Evolutionary conservation across 371 early-diverging fungal genomes (phyloP).

Genomic region (Vittaforma corneae): DNA sequence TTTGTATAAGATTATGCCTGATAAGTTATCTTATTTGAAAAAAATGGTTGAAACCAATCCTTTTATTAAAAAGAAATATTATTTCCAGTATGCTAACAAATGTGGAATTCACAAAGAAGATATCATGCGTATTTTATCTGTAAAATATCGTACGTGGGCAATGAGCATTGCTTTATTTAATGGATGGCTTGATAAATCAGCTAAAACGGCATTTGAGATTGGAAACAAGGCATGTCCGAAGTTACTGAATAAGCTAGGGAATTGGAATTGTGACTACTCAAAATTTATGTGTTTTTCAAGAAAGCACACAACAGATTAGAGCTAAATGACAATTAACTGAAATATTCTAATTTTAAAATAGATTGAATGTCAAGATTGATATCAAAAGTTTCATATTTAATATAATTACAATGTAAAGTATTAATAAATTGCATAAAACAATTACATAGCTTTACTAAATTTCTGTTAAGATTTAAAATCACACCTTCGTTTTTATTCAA

Average conservation of each 20-base stretch:
- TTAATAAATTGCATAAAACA: neutral
- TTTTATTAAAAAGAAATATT: conserved; percentile 7
- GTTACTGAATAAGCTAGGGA: no score
- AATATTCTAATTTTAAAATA: no score
- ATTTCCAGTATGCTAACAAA: conserved; percentile 3
- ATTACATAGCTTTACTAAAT: neutral
- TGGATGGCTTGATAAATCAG: conserved; percentile 9
- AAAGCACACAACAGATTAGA: no score
- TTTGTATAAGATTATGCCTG: conserved; percentile 3
- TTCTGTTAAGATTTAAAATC: neutral
- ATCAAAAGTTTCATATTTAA: neutral
- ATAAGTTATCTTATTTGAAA: conserved; percentile 3
- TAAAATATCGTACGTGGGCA: neutral
- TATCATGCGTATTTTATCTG: neutral
- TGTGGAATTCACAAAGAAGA: conserved; percentile 5
- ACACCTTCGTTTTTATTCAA: no score
- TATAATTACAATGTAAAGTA: neutral
- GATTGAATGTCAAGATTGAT: no score
- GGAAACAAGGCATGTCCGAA: no score
- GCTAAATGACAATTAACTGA: no score
- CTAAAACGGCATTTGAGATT: neutral
- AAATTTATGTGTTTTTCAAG: no score
- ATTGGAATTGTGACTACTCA: no score
- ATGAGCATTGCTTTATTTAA: conserved; percentile 5
- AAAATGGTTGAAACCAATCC: conserved; percentile 15